Conservation (phyloP, 2,329 filamentous ascomycete genomes). For the Eutypa lata region DNA sequence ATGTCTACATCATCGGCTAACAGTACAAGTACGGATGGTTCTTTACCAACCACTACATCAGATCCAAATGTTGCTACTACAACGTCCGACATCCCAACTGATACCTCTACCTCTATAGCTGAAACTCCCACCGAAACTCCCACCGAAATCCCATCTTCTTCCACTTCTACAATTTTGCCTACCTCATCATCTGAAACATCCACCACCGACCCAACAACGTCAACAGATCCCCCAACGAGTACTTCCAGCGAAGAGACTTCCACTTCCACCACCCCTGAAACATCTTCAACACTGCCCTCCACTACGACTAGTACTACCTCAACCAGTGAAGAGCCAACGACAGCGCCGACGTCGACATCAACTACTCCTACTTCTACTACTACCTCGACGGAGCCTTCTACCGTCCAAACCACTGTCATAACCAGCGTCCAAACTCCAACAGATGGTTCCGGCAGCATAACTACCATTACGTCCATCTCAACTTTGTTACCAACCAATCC, state of each 20-base stretch:
- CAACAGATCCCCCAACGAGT: slow-evolving; percentile 1
- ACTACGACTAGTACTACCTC: slow-evolving; percentile 5
- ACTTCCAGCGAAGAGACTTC: slow-evolving; percentile 13
- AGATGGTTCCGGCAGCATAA: slow-evolving; percentile 2
- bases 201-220: slow-evolving; percentile 1
- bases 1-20: slow-evolving; percentile 27
- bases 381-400: slow-evolving; percentile 3
- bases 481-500: slow-evolving; percentile 14
- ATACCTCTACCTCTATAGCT: slow-evolving; percentile 4
- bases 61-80: slow-evolving; percentile 7
- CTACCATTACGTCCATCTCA: slow-evolving; percentile 23
- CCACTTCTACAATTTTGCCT: not conserved
- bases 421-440: slow-evolving; percentile 5
- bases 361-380: slow-evolving; percentile 3
- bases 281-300: slow-evolving; percentile 8
- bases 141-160: slow-evolving; percentile 6
- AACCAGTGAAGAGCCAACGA: slow-evolving; percentile 5
- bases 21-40: slow-evolving; percentile 19
- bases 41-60: slow-evolving; percentile 9
- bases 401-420: not conserved
- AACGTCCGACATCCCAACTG: not conserved
- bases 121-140: not conserved
- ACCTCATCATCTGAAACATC: not conserved
- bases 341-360: slow-evolving; percentile 6
- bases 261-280: slow-evolving; percentile 16